Conservation (phyloP, 305 asterid species). For the Rubia tinctorum region DNA sequence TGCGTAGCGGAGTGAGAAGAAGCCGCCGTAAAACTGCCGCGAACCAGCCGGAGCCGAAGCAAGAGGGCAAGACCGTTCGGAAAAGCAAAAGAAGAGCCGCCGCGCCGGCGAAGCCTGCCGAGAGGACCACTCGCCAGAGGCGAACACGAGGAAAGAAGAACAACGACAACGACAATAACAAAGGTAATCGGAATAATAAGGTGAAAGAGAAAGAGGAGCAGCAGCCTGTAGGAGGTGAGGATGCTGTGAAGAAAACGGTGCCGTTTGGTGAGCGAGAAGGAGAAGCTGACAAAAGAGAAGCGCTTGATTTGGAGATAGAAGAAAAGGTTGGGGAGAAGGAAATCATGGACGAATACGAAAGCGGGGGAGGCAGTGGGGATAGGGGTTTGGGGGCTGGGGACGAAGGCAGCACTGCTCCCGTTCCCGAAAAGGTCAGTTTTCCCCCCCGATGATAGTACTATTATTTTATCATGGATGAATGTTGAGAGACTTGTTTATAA, state of each 20-base stretch:
- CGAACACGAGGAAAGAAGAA: constrained; percentile 23
- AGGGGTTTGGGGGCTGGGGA: constrained; percentile 53
- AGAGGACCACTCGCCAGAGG: constrained; percentile 24
- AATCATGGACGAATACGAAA: constrained; percentile 52
- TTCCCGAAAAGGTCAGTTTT: constrained; percentile 59
- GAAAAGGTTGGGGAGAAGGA: constrained; percentile 36
- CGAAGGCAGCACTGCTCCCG: constrained; percentile 66
- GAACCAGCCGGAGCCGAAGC: constrained; percentile 16
- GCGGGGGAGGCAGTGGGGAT: constrained; percentile 65
- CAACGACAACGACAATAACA: neutral
- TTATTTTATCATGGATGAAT: neutral
- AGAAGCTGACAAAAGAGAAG: constrained; percentile 12
- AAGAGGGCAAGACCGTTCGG: constrained; percentile 10
- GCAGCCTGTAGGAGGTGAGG: constrained; percentile 14
- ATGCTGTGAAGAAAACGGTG: constrained; percentile 23
- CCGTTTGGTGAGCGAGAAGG: constrained; percentile 16
- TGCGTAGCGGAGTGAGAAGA: constrained; percentile 78
- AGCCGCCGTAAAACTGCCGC: constrained; percentile 41
- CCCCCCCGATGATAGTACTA: neutral
- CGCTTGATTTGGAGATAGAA: constrained; percentile 23
- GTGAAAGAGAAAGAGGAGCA: constrained; percentile 21
- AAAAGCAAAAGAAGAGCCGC: constrained; percentile 6
- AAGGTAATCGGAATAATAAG: constrained; percentile 1
- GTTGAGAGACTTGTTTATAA: neutral
- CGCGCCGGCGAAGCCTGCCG: constrained; percentile 22